A percentile compares a stretch with the other conserved stretches of the same genome.
phyloP scores from a whole-genome alignment of 140 eudicot genomes.

The Cichorium intybus region DNA sequence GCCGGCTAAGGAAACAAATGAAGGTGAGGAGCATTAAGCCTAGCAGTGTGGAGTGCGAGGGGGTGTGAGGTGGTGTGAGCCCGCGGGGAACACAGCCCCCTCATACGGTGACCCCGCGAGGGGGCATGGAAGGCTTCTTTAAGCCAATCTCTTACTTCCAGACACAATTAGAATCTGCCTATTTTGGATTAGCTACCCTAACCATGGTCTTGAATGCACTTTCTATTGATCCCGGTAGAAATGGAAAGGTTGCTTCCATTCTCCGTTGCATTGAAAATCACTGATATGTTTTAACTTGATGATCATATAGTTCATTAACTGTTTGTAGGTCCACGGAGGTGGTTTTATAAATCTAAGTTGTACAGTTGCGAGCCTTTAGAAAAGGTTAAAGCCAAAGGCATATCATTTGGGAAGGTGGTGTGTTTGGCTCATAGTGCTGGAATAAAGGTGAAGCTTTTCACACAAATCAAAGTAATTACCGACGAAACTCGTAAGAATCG shows the following conservation, averaged over 20 bases:
- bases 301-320: neutral
- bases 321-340: conserved; percentile 95
- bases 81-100: too few relatives aligned
- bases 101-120: too few relatives aligned
- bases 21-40: too few relatives aligned
- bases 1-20: too few relatives aligned
- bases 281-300: neutral
- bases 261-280: neutral
- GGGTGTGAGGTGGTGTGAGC: too few relatives aligned
- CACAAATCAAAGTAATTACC: conserved; percentile 63
- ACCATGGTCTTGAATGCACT: conserved; percentile 98
- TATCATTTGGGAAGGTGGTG: conserved; percentile 89
- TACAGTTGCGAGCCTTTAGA: conserved; percentile 94
- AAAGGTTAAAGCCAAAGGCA: conserved; percentile 81
- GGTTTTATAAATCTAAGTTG: conserved; percentile 98
- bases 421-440: conserved; percentile 96
- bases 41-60: too few relatives aligned
- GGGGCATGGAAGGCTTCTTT: conserved; percentile 89
- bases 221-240: conserved; percentile 93
- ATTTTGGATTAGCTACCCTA: conserved; percentile 96
- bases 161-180: conserved; percentile 98
- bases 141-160: conserved; percentile 89
- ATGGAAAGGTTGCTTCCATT: conserved; percentile 80
- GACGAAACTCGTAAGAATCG: conserved; percentile 82
- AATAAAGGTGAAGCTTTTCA: conserved; percentile 82